A percentile compares a stretch with the other conserved stretches of the same genome.
phyloP scores from a whole-genome alignment of 2,329 filamentous ascomycete species.

The Aspergillus vadensis region DNA sequence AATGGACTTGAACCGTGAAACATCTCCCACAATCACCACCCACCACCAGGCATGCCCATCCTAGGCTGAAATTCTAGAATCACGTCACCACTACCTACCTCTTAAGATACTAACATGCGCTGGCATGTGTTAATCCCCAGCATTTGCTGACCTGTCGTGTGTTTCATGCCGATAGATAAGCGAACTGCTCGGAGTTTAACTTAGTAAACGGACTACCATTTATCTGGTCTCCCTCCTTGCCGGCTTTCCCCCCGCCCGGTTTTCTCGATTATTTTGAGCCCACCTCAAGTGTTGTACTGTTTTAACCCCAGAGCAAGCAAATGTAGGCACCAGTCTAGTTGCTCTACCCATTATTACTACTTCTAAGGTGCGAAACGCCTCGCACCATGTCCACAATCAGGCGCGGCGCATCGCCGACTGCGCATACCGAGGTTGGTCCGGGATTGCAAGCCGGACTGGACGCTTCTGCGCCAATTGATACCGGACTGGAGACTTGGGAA shows the following conservation, averaged over 20 bases:
- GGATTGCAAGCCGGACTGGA: constrained; percentile 22
- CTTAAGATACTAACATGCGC: no score
- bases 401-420: constrained; percentile 36
- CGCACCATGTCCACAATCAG: constrained; percentile 28
- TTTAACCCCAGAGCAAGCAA: not conserved
- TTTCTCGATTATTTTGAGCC: not conserved
- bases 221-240: not conserved
- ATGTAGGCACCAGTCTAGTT: not conserved
- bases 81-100: not conserved
- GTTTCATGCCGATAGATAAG: constrained; percentile 7
- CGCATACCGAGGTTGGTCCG: constrained; percentile 37
- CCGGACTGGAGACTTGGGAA: constrained; percentile 13
- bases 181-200: not conserved
- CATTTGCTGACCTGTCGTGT: not conserved
- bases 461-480: constrained; percentile 9
- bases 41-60: no score
- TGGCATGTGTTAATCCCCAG: no score
- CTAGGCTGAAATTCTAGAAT: not conserved
- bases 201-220: not conserved
- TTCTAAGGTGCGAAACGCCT: not conserved
- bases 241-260: not conserved
- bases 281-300: not conserved
- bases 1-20: not conserved
- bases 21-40: not conserved
- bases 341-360: not conserved